Conservation (phyloP, 495 filamentous ascomycete genomes). For the Patellaria atrata region DNA sequence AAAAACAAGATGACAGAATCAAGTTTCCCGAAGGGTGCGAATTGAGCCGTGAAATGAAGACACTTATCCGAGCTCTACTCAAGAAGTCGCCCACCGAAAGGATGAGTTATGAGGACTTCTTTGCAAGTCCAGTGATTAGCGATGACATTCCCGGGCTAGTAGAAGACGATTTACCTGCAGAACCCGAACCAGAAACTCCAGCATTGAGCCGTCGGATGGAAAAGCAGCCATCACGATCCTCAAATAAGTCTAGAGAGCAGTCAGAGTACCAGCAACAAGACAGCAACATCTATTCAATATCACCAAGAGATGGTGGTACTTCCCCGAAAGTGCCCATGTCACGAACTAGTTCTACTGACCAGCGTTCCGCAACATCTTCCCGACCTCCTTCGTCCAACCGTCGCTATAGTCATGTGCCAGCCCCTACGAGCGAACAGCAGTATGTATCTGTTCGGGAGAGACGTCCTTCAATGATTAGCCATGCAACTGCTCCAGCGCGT, state of each 20-base stretch:
- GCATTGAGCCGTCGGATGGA: conserved; percentile 14
- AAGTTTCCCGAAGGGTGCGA: conserved; percentile 59
- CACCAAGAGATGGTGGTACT: conserved; percentile 16
- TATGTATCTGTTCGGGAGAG: conserved; percentile 10
- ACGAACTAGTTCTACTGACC: conserved; percentile 12
- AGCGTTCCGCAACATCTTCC: conserved; percentile 12
- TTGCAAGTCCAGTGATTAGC: conserved; percentile 55
- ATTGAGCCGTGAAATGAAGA: conserved; percentile 64
- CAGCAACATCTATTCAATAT: conserved; percentile 14
- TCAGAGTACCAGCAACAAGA: conserved; percentile 11
- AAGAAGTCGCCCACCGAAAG: conserved; percentile 76
- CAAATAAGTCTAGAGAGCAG: conserved; percentile 1
- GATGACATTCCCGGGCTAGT: conserved; percentile 72
- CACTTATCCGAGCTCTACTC: conserved; percentile 62
- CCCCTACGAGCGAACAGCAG: conserved; percentile 9
- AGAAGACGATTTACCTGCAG: conserved; percentile 50
- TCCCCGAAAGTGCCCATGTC: conserved; percentile 16
- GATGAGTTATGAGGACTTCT: conserved; percentile 71
- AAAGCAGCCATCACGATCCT: conserved; percentile 10
- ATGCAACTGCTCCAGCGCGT: conserved; percentile 48
- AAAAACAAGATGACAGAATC: conserved; percentile 70
- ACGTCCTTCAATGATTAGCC: conserved; percentile 29
- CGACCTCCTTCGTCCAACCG: conserved; percentile 11
- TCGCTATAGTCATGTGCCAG: conserved; percentile 12
- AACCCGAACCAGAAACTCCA: conserved; percentile 22